Evolutionary conservation across 306 rosid genomes (phyloP), one percentile per base, ranked within the genome.

Genomic region (Vigna nakashimae): DNA sequence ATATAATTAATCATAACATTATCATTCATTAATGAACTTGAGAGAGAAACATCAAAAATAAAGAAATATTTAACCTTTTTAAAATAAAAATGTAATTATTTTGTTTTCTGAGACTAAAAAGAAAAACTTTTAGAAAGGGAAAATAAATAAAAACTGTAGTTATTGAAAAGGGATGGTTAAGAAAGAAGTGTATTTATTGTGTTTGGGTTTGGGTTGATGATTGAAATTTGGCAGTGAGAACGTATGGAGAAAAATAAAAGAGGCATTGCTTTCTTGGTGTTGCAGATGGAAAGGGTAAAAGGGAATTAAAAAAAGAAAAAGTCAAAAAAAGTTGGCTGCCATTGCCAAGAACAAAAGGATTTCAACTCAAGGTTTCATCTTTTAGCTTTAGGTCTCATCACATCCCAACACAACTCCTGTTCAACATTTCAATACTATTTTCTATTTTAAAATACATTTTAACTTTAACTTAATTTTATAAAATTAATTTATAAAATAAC

Each of bases 221-320:
- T 82, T 78, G 69, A 81, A 76, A 77, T 52, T 73, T 80, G 82
- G 76, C 55, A 70, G 42, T n/a, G 82, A 9, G 6, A 55, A 42
- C n/a, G 59, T 79, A 73, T 88, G 98, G 96, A 84, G 88, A 88
- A 82, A 77, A 84, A 80, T 55, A 77, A 72, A 72, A 32, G 85
- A 68, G 71, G 80, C 28, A 71, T 86, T 79, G 86, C 87, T 89
- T 87, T 87, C 91, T 30, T 30, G 85, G 34, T 52, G 28, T 50
- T 60, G 65, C 79, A 9, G 40, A 78, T 48, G 65, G 64, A 80
- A 73, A 76, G 58, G 73, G 48, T 75, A 66, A 85, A 83, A 84
- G 18, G 79, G 71, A 68, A 82, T 78, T 77, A 80, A 82, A 83
- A 86, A 73, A 67, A 66, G 30, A 62, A 40, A 80, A 77, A 76